Evolutionary conservation across 2,329 filamentous ascomycete genomes (phyloP).

Genomic region (Verticillium tricorpus): DNA sequence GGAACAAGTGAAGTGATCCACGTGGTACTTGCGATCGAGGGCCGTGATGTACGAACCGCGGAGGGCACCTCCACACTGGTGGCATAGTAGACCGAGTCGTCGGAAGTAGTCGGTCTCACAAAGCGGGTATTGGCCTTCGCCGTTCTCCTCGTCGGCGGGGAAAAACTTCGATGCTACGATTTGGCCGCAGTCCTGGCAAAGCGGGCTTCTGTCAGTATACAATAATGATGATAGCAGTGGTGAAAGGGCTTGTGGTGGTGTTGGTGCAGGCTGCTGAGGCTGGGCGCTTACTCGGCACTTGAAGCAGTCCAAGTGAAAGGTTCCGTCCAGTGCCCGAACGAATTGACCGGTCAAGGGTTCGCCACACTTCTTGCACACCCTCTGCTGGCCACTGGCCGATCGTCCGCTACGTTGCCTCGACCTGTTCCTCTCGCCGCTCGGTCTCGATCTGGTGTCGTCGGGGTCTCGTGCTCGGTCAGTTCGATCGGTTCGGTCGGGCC

Average conservation of each 20-base stretch:
- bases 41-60: slow-evolving; percentile 98
- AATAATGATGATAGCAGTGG: neutral
- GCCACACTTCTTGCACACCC: slow-evolving; percentile 81
- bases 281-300: slow-evolving; percentile 70
- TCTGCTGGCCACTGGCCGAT: slow-evolving; percentile 54
- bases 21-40: slow-evolving; percentile 95
- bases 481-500: slow-evolving; percentile 17
- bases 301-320: slow-evolving; percentile 97
- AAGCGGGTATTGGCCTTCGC: slow-evolving; percentile 82
- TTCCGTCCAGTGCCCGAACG: slow-evolving; percentile 86
- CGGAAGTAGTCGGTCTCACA: slow-evolving; percentile 98
- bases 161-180: slow-evolving; percentile 99
- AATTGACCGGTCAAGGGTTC: slow-evolving; percentile 91
- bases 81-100: slow-evolving; percentile 83
- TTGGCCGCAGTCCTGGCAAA: slow-evolving; percentile 79
- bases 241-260: neutral
- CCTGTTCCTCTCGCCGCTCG: slow-evolving; percentile 53
- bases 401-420: slow-evolving; percentile 50
- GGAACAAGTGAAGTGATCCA: slow-evolving; percentile 98
- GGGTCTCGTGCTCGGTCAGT: slow-evolving; percentile 20
- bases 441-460: slow-evolving; percentile 45
- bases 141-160: slow-evolving; percentile 86
- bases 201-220: slow-evolving; percentile 2
- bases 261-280: neutral
- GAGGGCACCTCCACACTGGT: slow-evolving; percentile 85